phyloP scores from a whole-genome alignment of 2,329 filamentous ascomycete genomes.

The Coniella vitis region DNA sequence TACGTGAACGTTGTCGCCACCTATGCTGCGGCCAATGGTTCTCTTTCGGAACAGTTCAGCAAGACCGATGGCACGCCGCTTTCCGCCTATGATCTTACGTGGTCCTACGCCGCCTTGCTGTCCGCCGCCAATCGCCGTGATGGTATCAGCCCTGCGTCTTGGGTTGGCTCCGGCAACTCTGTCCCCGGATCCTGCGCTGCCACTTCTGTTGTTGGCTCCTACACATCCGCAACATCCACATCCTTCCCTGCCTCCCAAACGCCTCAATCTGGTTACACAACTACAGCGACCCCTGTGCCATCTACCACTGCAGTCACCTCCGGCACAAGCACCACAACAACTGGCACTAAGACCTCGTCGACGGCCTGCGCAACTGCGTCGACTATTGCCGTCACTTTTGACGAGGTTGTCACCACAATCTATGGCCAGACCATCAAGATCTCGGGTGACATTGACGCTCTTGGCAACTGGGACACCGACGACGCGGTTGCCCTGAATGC shows the following conservation, averaged over 20 bases:
- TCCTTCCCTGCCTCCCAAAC: slow-evolving; percentile 45
- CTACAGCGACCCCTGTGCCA: slow-evolving; percentile 23
- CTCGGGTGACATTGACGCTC: slow-evolving; percentile 48
- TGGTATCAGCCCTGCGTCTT: slow-evolving; percentile 48
- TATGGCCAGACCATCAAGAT: slow-evolving; percentile 61
- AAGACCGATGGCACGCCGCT: slow-evolving; percentile 45
- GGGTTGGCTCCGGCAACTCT: slow-evolving; percentile 42
- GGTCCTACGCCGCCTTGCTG: slow-evolving; percentile 67
- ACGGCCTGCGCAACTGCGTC: slow-evolving; percentile 33
- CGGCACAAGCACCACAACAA: slow-evolving; percentile 18
- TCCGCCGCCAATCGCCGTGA: slow-evolving; percentile 53
- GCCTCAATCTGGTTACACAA: slow-evolving; percentile 27
- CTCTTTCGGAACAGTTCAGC: slow-evolving; percentile 60
- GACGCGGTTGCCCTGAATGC: slow-evolving; percentile 52
- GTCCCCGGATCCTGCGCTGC: slow-evolving; percentile 43
- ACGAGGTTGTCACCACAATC: slow-evolving; percentile 47
- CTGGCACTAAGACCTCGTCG: slow-evolving; percentile 21
- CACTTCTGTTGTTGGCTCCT: slow-evolving; percentile 42
- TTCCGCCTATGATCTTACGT: slow-evolving; percentile 62
- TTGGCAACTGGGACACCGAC: slow-evolving; percentile 56
- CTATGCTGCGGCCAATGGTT: slow-evolving; percentile 58
- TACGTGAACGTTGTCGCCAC: slow-evolving; percentile 56
- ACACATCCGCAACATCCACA: slow-evolving; percentile 40
- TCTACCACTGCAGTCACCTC: slow-evolving; percentile 20
- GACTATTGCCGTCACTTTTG: slow-evolving; percentile 55